phyloP scores from a whole-genome alignment of 768 basidiomycete genomes.

The Mycena crocata region DNA sequence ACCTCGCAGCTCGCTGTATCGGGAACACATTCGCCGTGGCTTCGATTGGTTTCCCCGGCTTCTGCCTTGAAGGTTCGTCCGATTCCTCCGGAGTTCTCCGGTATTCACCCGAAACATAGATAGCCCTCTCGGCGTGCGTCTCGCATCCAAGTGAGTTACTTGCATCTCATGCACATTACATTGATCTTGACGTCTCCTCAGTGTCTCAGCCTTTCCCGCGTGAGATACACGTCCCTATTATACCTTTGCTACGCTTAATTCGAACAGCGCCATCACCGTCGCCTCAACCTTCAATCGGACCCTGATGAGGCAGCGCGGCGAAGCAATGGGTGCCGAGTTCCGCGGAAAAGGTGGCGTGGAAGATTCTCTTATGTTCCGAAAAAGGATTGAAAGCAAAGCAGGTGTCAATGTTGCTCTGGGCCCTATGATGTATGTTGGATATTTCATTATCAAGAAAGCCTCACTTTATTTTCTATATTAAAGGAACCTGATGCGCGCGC shows the following conservation, averaged over 20 bases:
- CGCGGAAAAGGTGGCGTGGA: constrained; percentile 47
- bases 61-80: constrained; percentile 44
- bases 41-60: constrained; percentile 41
- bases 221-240: constrained; percentile 22
- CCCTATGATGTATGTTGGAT: constrained; percentile 39
- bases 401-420: constrained; percentile 49
- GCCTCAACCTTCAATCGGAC: constrained; percentile 46
- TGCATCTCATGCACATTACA: background rate
- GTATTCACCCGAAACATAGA: constrained; percentile 17
- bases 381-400: constrained; percentile 1
- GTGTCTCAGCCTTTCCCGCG: constrained; percentile 44
- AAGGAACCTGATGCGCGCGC: constrained; percentile 41
- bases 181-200: background rate
- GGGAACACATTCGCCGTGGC: constrained; percentile 45
- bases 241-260: background rate
- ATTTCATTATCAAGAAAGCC: background rate
- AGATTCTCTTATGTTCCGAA: background rate
- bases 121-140: constrained; percentile 44
- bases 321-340: constrained; percentile 59
- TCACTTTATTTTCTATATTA: background rate
- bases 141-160: constrained; percentile 32
- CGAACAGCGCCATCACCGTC: constrained; percentile 41
- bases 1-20: constrained; percentile 34
- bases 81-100: background rate
- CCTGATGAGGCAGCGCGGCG: constrained; percentile 56